Conservation (phyloP, 805 yeast genomes). For the Barnettozyma pratensis region DNA sequence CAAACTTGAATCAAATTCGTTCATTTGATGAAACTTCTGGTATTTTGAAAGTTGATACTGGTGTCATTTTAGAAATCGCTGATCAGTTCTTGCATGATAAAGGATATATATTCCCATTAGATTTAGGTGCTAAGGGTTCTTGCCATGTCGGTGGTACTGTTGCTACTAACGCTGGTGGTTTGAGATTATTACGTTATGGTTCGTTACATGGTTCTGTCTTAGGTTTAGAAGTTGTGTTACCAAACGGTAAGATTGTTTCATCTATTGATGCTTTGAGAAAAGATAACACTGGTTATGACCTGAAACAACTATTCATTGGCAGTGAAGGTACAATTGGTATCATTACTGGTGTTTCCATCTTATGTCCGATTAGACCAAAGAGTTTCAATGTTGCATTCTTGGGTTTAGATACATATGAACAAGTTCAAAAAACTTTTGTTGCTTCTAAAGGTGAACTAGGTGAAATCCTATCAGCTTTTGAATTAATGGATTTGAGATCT, state of each 20-base stretch:
- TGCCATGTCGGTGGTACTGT: constrained; percentile 94
- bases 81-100: constrained; percentile 70
- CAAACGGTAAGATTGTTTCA: constrained; percentile 78
- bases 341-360: constrained; percentile 82
- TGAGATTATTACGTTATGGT: constrained; percentile 82
- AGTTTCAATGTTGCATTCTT: constrained; percentile 84
- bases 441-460: constrained; percentile 73
- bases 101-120: constrained; percentile 91
- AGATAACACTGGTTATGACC: constrained; percentile 93
- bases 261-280: constrained; percentile 84
- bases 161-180: constrained; percentile 96
- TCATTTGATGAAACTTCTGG: constrained; percentile 81
- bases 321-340: constrained; percentile 91
- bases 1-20: constrained; percentile 70
- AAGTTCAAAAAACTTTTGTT: constrained; percentile 78
- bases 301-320: constrained; percentile 90
- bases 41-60: constrained; percentile 84
- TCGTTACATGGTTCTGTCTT: constrained; percentile 88
- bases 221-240: constrained; percentile 89
- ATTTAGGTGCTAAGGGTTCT: constrained; percentile 94
- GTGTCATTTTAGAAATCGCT: constrained; percentile 81
- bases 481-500: constrained; percentile 79
- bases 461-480: constrained; percentile 89
- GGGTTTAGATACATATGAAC: constrained; percentile 74
- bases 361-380: constrained; percentile 86